phyloP scores from a whole-genome alignment of 192 early-diverging fungal genomes.

The Podila clonocystis region DNA sequence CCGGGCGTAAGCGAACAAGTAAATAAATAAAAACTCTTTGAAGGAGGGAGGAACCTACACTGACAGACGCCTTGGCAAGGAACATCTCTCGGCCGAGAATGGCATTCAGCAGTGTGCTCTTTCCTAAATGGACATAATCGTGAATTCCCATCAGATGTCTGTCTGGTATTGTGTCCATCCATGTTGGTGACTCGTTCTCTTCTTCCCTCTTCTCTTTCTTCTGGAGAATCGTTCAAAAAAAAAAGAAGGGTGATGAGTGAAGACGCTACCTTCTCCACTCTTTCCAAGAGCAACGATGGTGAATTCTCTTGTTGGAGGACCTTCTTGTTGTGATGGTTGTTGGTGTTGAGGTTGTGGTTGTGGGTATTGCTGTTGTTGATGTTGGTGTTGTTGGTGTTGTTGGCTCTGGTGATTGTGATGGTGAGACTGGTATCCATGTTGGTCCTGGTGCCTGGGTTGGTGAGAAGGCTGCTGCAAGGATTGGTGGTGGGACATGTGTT shows the following conservation, averaged over 20 bases:
- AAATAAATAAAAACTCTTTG: neutral
- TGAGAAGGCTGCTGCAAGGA: neutral
- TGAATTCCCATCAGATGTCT: neutral
- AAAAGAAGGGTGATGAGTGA: neutral
- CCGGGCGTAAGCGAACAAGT: neutral
- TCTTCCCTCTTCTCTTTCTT: too few relatives aligned
- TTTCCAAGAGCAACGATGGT: slow-evolving; percentile 49
- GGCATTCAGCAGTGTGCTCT: slow-evolving; percentile 58
- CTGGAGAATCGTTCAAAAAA: neutral
- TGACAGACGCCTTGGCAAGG: slow-evolving; percentile 50
- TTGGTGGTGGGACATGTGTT: neutral
- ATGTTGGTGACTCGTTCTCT: neutral
- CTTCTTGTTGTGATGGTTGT: neutral
- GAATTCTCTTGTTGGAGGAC: slow-evolving; percentile 20
- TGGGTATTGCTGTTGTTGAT: slow-evolving; percentile 8
- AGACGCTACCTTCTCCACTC: slow-evolving; percentile 35
- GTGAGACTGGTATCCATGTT: slow-evolving; percentile 11
- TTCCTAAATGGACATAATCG: slow-evolving; percentile 23
- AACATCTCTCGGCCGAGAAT: slow-evolving; percentile 55
- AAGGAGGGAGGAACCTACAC: slow-evolving; percentile 21
- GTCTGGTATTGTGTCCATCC: neutral
- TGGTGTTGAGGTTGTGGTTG: slow-evolving; percentile 9
- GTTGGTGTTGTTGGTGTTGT: slow-evolving; percentile 21
- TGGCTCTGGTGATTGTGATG: slow-evolving; percentile 6
- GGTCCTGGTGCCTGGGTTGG: slow-evolving; percentile 10